phyloP scores from a whole-genome alignment of 805 yeast species.

The Hanseniaspora nectarophila region DNA sequence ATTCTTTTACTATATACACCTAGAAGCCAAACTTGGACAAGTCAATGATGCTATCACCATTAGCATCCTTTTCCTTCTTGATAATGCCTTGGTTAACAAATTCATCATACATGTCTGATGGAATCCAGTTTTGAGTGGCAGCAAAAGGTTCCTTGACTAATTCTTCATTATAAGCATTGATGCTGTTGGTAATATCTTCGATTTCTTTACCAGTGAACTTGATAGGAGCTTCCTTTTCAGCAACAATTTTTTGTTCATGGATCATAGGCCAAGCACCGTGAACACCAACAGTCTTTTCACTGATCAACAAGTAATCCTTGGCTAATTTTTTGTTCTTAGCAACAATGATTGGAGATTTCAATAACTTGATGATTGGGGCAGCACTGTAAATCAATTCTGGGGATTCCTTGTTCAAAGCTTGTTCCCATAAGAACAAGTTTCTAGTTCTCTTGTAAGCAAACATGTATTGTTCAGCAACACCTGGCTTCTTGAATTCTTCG shows the following conservation, averaged over 20 bases:
- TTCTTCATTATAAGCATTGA: conserved; percentile 57
- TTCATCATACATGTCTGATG: conserved; percentile 78
- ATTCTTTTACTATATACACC: not conserved
- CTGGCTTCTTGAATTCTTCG: conserved; percentile 53
- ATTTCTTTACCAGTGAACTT: conserved; percentile 47
- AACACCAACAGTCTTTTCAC: conserved; percentile 54
- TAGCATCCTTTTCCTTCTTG: conserved; percentile 39
- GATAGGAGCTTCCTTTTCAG: conserved; percentile 46
- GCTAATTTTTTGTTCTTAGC: conserved; percentile 48
- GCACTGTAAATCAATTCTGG: conserved; percentile 67
- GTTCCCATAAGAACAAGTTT: conserved; percentile 83
- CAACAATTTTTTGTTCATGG: conserved; percentile 45
- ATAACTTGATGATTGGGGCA: conserved; percentile 66
- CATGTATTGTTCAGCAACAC: conserved; percentile 67
- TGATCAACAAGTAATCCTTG: conserved; percentile 50
- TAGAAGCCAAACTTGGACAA: conserved; percentile 7
- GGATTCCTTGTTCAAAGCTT: conserved; percentile 50
- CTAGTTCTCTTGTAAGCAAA: conserved; percentile 83
- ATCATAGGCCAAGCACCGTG: conserved; percentile 59
- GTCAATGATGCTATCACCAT: conserved; percentile 38
- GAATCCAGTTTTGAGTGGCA: conserved; percentile 90
- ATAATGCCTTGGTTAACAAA: conserved; percentile 53
- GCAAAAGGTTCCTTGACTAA: conserved; percentile 67
- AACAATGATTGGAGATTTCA: conserved; percentile 52
- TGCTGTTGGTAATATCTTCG: conserved; percentile 42